phyloP scores from a whole-genome alignment of 2,329 filamentous ascomycete genomes.

The Stemphylium lycopersici region DNA sequence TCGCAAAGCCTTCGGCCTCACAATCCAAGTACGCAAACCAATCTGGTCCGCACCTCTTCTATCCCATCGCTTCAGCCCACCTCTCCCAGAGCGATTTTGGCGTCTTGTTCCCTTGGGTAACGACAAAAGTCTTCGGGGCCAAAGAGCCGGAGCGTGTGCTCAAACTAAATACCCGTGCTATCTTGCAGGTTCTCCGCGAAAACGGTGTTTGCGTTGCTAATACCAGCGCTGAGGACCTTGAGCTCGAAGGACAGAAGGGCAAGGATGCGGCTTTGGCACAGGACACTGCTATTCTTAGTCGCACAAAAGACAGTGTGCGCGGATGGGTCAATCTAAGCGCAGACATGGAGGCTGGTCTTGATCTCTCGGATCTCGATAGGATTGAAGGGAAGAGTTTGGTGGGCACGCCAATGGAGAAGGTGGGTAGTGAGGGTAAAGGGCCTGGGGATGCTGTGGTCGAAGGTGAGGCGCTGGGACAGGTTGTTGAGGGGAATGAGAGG shows the following conservation, averaged over 20 bases:
- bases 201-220: constrained; percentile 50
- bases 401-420: constrained; percentile 12
- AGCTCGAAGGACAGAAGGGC: constrained; percentile 38
- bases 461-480: constrained; percentile 45
- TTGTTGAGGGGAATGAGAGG: constrained; percentile 25
- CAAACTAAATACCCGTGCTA: constrained; percentile 79
- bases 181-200: constrained; percentile 73
- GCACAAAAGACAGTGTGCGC: constrained; percentile 32
- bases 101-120: constrained; percentile 75
- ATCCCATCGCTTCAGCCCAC: constrained; percentile 75
- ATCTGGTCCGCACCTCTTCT: constrained; percentile 71
- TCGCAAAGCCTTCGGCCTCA: constrained; percentile 63
- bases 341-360: constrained; percentile 1
- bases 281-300: constrained; percentile 44
- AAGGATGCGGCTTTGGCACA: constrained; percentile 18
- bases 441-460: constrained; percentile 41
- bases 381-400: constrained; percentile 12
- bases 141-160: constrained; percentile 79
- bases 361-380: neutral
- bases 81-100: constrained; percentile 85
- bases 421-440: constrained; percentile 12
- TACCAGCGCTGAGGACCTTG: constrained; percentile 49
- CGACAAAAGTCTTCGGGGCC: constrained; percentile 57
- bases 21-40: constrained; percentile 49
- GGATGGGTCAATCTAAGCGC: constrained; percentile 44